Base-by-base conservation (phyloP, 2,329 filamentous ascomycete species). In the Epichloe brachyelytri region DNA sequence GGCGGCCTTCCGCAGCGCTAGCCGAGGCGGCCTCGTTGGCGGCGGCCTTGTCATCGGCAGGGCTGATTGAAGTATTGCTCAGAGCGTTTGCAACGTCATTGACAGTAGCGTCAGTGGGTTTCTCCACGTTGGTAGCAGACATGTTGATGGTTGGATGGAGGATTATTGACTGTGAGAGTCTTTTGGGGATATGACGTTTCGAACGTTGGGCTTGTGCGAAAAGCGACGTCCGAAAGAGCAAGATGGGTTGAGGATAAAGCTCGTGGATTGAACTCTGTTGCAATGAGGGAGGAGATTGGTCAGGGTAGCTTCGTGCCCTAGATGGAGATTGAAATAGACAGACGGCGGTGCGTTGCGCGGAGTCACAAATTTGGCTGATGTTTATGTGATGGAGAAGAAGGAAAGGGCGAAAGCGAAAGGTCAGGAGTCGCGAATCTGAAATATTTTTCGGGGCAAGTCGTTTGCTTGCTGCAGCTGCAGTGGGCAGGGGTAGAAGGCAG, bases 1-100 rank as follows among this genome's bases (percentile, higher is more conserved):
- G 88, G 79, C 93, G 88, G 73, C 93, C 91, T 80, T 98, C 93
- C 74, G 91, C 90, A 73, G 93, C 93, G 77, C 89, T 95, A 75
- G 89, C 88, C 72, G 93, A 85, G 68, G 93, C 89, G 71, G 90
- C 89, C 72, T 95, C 89, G 69, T 88, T 85, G 74, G 86, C 80
- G 65, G 84, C 69, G 58, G 69, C 65, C 78, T 76, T 77, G 66
- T 76, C 74, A 60, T 77, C 74, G 66, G 68, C 67, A 62, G 67
- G 61, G 63, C 60, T 66, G 73, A 86, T 79, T 72, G 79, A 79
- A 68, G 82, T 81, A 76, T 86, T 84, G 78, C 77, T 83, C 80
- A 80, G 75, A 79, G 78, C 68, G 67, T 77, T 77, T 76, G 85
- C 83, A 78, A 85, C 80, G 79, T 86, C 83, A 74, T 86, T 84